Base-by-base conservation (phyloP, 345 rosid species). In the Punica granatum region DNA sequence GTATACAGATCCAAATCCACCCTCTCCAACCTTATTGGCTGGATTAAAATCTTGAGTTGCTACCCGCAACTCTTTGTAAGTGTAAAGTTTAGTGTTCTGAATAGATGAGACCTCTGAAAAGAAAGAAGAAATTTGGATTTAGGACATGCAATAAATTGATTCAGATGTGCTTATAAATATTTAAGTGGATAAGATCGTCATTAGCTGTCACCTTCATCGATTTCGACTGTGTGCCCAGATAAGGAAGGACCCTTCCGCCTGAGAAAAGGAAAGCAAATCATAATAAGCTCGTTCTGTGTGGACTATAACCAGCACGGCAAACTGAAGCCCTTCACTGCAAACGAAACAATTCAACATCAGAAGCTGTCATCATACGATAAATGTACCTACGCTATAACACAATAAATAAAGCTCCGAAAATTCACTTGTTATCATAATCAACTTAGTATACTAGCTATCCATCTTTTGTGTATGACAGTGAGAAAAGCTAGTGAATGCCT, bases 1-100 rank as follows among this genome's bases (percentile, higher is more conserved):
- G 81, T 78, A 88, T 60, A 88, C 95, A 76, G 73, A 73, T 66
- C 91, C 95, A 43, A 86, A 86, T 70, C 91, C 95, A 25, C 95
- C 95, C 70, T 84, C 81, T 36, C 95, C 95, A 63, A 88, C 74
- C 76, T 81, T 86, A 67, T 86, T 84, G 58, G 75, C 76, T 21
- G 59, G 72, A 68, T 75, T 74, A 71, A 88, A 88, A 72, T 80
- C 68, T 32, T 67, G 76, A 12, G 95, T 81, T 25, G 95, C 95
- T 68, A 69, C 6, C 59, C 43, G 70, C 75, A 88, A 67, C 56
- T 88, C 91, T 61, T 23, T 73, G 68, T 86, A 86, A 62, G 77
- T 14, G 75, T 78, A 88, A 32, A 73, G 63, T 48, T 1, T 69
- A 42, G 73, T 70, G 59, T 80, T 83, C 30, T 74, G 82, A 59